A percentile compares a stretch with the other conserved stretches of the same genome.
These are phyloP conservation scores for Paracoccidioides brasiliensis DNA, from an alignment of 2,329 filamentous ascomycete species.

Conservation along the genomic window DNA sequence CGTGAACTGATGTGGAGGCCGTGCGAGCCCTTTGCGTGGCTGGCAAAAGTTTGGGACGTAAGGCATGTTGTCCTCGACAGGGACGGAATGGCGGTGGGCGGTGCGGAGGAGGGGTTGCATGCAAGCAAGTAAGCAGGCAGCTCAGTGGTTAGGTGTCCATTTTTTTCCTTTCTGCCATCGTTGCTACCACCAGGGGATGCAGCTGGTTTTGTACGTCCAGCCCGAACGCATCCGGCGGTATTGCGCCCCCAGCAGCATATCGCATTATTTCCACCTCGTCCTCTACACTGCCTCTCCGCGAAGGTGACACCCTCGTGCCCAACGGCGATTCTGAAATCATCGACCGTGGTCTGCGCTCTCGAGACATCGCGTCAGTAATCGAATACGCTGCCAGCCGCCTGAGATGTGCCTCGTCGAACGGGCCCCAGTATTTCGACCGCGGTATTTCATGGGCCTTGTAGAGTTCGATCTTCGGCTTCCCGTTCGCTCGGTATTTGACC, in stretches of 20 bases:
- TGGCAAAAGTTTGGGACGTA: neutral
- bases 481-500: slow-evolving; percentile 6
- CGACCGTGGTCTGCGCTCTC: slow-evolving; percentile 23
- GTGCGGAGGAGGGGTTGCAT: neutral
- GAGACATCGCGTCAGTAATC: slow-evolving; percentile 22
- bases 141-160: too few relatives aligned
- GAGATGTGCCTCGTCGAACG: slow-evolving; percentile 34
- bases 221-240: neutral
- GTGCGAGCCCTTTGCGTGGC: neutral
- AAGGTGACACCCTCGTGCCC: slow-evolving; percentile 9
- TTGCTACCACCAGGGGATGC: neutral
- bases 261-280: neutral
- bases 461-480: slow-evolving; percentile 34
- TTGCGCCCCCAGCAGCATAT: neutral
- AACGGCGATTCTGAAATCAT: slow-evolving; percentile 24
- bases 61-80: neutral
- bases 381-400: slow-evolving; percentile 33
- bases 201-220: neutral
- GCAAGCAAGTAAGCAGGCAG: neutral
- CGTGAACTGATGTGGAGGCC: slow-evolving; percentile 6
- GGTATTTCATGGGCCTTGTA: slow-evolving; percentile 37
- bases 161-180: neutral
- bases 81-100: neutral
- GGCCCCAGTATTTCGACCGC: slow-evolving; percentile 36
- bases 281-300: slow-evolving; percentile 4